phyloP scores from a whole-genome alignment of 495 filamentous ascomycete species.

The Daldinia grandis region DNA sequence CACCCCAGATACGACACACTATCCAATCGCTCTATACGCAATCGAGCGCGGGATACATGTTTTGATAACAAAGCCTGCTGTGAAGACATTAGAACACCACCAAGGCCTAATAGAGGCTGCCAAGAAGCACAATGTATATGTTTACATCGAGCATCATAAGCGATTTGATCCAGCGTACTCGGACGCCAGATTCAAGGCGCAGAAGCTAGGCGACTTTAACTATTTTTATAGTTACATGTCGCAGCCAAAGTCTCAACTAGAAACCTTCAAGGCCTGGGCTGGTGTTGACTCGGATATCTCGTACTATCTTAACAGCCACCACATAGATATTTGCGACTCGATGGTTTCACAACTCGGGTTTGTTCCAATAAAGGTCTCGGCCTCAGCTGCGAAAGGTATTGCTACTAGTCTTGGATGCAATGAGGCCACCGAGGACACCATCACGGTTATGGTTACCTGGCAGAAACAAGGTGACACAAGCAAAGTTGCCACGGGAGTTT shows the following conservation, averaged over 20 bases:
- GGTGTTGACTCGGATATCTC: constrained; percentile 90
- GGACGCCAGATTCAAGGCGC: constrained; percentile 80
- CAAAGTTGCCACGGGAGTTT: constrained; percentile 85
- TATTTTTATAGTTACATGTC: constrained; percentile 98
- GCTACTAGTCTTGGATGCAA: constrained; percentile 80
- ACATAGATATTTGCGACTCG: constrained; percentile 87
- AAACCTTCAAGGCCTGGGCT: constrained; percentile 97
- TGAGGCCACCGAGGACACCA: constrained; percentile 87
- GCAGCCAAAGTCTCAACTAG: constrained; percentile 90
- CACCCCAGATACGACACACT: constrained; percentile 94
- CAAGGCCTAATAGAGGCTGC: constrained; percentile 74
- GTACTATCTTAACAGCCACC: constrained; percentile 95
- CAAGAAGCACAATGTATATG: constrained; percentile 80
- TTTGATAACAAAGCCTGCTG: constrained; percentile 94
- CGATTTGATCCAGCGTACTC: constrained; percentile 92
- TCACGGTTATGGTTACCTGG: constrained; percentile 90
- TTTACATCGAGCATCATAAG: constrained; percentile 97
- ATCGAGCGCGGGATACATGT: constrained; percentile 88
- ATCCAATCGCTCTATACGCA: constrained; percentile 92
- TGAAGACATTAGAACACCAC: constrained; percentile 83
- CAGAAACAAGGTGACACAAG: constrained; percentile 69
- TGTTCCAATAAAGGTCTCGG: constrained; percentile 79
- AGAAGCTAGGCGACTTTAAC: constrained; percentile 87
- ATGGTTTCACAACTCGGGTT: constrained; percentile 80
- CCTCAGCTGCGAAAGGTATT: constrained; percentile 73